phyloP scores from a whole-genome alignment of 2,329 filamentous ascomycete species.

The Cladobotryum protrusum region DNA sequence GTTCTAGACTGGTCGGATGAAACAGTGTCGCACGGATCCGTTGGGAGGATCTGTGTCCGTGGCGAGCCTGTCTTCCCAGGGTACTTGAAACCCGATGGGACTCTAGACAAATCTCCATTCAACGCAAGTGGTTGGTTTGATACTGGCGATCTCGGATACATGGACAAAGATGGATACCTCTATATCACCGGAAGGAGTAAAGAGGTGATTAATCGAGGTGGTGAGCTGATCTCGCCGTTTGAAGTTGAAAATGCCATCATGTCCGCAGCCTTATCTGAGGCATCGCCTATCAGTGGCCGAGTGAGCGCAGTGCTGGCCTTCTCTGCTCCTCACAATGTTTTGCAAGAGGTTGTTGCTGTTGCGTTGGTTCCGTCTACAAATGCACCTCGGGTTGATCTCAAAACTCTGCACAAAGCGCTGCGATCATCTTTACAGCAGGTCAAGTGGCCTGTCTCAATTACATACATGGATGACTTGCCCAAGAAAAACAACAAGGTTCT shows the following conservation, averaged over 20 bases:
- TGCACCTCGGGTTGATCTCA: slow-evolving; percentile 40
- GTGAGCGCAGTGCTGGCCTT: slow-evolving; percentile 47
- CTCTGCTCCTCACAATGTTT: slow-evolving; percentile 44
- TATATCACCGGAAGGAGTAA: slow-evolving; percentile 51
- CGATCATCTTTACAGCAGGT: slow-evolving; percentile 43
- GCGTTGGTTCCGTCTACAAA: slow-evolving; percentile 43
- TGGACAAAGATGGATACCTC: slow-evolving; percentile 45
- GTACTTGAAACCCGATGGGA: slow-evolving; percentile 39
- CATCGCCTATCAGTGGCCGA: slow-evolving; percentile 39
- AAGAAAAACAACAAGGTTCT: slow-evolving; percentile 54
- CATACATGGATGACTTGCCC: slow-evolving; percentile 50
- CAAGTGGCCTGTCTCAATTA: slow-evolving; percentile 46
- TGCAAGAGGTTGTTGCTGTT: slow-evolving; percentile 51
- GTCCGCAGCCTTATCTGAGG: slow-evolving; percentile 34
- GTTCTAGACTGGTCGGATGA: slow-evolving; percentile 39
- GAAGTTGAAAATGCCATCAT: slow-evolving; percentile 54
- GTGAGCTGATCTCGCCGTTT: slow-evolving; percentile 53
- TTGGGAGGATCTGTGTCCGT: slow-evolving; percentile 46
- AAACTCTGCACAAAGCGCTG: slow-evolving; percentile 41
- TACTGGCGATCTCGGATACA: slow-evolving; percentile 48
- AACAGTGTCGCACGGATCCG: slow-evolving; percentile 23
- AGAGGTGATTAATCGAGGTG: slow-evolving; percentile 52
- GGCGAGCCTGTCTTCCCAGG: slow-evolving; percentile 46
- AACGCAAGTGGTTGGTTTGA: slow-evolving; percentile 46
- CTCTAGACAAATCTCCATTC: slow-evolving; percentile 40